phyloP scores from a whole-genome alignment of 176 grass and related monocot species.

The Poa annua region DNA sequence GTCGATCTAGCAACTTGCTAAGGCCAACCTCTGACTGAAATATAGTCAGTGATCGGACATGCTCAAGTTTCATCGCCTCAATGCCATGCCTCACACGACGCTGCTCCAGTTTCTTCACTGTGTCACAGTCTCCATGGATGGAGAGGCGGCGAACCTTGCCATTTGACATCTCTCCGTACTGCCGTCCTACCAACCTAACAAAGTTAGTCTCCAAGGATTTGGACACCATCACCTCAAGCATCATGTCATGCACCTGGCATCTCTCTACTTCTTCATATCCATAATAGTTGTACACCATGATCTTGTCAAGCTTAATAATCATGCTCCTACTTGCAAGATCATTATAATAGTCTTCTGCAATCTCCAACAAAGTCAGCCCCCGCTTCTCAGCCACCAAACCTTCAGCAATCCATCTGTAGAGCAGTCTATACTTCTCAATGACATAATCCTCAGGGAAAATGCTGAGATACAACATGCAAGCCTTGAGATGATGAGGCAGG shows the following conservation, averaged over 20 bases:
- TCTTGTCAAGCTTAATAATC: neutral
- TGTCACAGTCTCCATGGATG: neutral
- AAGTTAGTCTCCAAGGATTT: slow-evolving; percentile 14
- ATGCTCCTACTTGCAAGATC: neutral
- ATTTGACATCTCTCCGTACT: neutral
- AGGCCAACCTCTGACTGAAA: neutral
- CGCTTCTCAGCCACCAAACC: neutral
- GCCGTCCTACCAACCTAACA: neutral
- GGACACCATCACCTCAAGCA: slow-evolving; percentile 20
- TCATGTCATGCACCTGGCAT: neutral
- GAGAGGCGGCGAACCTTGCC: neutral
- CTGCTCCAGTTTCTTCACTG: neutral
- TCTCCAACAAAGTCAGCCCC: neutral
- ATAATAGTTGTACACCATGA: too few species aligned
- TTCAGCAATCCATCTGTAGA: neutral
- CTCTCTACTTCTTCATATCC: too few species aligned
- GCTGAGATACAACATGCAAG: neutral
- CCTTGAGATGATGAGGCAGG: neutral
- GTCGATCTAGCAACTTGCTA: neutral
- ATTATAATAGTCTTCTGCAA: neutral
- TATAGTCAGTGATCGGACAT: slow-evolving; percentile 5
- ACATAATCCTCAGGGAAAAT: neutral
- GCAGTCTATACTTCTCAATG: neutral
- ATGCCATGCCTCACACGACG: neutral
- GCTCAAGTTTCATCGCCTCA: neutral